A percentile compares a stretch with the other conserved stretches of the same genome.
Evolutionary conservation across 1,284 basidiomycete genomes (phyloP).

Genomic region (Trametes sp.): DNA sequence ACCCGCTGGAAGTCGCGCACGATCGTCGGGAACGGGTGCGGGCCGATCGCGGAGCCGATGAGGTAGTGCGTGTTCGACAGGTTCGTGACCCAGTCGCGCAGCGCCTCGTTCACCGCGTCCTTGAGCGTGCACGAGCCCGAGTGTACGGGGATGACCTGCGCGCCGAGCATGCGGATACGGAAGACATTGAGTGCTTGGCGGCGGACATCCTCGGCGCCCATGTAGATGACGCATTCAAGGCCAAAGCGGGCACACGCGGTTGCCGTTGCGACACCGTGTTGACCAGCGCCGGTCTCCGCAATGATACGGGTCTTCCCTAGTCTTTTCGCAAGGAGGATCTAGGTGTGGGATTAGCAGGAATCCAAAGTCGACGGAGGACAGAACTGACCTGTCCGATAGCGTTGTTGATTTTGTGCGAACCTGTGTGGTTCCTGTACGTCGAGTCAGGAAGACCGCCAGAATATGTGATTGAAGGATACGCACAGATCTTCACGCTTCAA

Average conservation of each 20-base stretch:
- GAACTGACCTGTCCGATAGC: conserved; percentile 83
- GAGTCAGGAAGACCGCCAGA: conserved; percentile 2
- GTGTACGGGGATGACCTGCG: conserved; percentile 90
- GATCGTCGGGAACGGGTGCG: conserved; percentile 98
- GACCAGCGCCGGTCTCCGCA: conserved; percentile 98
- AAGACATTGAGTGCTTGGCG: conserved; percentile 97
- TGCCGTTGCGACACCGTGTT: conserved; percentile 98
- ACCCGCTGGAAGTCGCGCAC: conserved; percentile 98
- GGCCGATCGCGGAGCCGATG: conserved; percentile 96
- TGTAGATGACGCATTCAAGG: conserved; percentile 95
- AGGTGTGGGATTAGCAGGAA: conserved; percentile 16
- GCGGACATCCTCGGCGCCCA: conserved; percentile 98
- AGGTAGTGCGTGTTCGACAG: conserved; percentile 94
- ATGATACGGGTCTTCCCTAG: conserved; percentile 98
- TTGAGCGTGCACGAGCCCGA: conserved; percentile 97
- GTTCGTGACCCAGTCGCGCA: conserved; percentile 99
- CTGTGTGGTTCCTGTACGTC: conserved; percentile 88
- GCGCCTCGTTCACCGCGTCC: conserved; percentile 97
- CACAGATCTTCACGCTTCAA: conserved; percentile 96
- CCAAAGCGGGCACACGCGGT: conserved; percentile 98
- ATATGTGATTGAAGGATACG: conserved; percentile 41
- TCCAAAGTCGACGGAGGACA: background rate
- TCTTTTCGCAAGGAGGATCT: conserved; percentile 92
- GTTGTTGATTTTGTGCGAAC: conserved; percentile 98
- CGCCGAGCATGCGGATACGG: conserved; percentile 97